Evolutionary conservation across 345 rosid species (phyloP).

Genomic region (Sonneratia caseolaris): DNA sequence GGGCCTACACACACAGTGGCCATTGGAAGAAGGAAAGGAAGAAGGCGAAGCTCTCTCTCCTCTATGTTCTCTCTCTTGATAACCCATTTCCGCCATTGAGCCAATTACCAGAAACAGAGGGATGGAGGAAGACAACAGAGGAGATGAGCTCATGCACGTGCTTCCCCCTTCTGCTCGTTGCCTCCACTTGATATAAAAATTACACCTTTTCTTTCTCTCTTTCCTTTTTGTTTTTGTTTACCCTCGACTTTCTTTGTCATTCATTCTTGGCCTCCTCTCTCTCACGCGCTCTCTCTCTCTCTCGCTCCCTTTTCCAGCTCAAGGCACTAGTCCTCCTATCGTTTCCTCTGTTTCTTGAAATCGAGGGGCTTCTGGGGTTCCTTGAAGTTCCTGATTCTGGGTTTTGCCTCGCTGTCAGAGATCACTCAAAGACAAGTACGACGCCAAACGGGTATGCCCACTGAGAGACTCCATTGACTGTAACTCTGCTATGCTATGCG

Average conservation of each 20-base stretch:
- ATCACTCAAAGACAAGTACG: not conserved
- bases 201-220: not conserved
- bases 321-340: not conserved
- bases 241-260: not conserved
- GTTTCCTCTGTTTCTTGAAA: not conserved
- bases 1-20: slow-evolving; percentile 4
- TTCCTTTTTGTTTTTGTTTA: not conserved
- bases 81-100: not conserved
- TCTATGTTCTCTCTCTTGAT: not conserved
- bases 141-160: not conserved
- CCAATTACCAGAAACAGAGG: not conserved
- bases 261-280: not conserved
- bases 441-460: not conserved
- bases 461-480: not conserved
- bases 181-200: not conserved
- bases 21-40: not conserved
- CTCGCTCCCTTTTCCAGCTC: slow-evolving; percentile 27
- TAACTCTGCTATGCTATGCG: not conserved
- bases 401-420: not conserved
- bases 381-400: not conserved
- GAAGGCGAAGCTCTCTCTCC: not conserved
- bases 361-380: slow-evolving; percentile 1
- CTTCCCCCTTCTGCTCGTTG: not conserved
- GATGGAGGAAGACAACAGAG: not conserved
- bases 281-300: slow-evolving; percentile 14